A percentile compares a stretch with the other conserved stretches of the same genome.
Evolutionary conservation across 1,284 basidiomycete species (phyloP).

Genomic region (Tausonia pullulans): DNA sequence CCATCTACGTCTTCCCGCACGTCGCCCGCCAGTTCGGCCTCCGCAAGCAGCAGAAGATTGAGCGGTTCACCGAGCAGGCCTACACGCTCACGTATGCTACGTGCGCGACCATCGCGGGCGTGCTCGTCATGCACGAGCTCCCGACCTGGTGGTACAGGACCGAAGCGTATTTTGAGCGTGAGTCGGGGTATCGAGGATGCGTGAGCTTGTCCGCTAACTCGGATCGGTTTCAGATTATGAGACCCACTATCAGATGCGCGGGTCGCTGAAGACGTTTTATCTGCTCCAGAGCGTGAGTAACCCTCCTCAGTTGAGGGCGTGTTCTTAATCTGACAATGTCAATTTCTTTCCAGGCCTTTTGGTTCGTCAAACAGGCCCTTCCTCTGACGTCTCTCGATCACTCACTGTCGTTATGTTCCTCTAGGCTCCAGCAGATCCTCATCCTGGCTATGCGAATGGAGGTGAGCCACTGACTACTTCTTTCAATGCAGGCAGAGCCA

Average conservation of each 20-base stretch:
- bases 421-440: neutral
- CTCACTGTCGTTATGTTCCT: too few species aligned
- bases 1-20: neutral
- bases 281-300: neutral
- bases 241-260: slow-evolving; percentile 6
- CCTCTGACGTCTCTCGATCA: too few species aligned
- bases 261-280: neutral
- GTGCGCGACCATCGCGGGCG: neutral
- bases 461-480: neutral
- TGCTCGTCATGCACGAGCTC: neutral
- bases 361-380: too few species aligned
- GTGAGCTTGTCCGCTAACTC: too few species aligned
- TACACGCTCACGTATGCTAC: neutral
- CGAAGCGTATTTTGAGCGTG: neutral
- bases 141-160: slow-evolving; percentile 6
- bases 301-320: too few species aligned
- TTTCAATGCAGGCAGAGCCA: too few species aligned
- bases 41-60: neutral
- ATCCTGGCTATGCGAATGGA: slow-evolving; percentile 4
- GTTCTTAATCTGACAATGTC: too few species aligned
- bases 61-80: slow-evolving; percentile 5
- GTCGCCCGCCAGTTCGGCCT: neutral
- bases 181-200: neutral
- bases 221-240: neutral
- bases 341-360: too few species aligned